Evolutionary conservation across 306 rosid species (phyloP), one percentile per base, ranked within the genome.

Genomic region (Parietaria judaica): DNA sequence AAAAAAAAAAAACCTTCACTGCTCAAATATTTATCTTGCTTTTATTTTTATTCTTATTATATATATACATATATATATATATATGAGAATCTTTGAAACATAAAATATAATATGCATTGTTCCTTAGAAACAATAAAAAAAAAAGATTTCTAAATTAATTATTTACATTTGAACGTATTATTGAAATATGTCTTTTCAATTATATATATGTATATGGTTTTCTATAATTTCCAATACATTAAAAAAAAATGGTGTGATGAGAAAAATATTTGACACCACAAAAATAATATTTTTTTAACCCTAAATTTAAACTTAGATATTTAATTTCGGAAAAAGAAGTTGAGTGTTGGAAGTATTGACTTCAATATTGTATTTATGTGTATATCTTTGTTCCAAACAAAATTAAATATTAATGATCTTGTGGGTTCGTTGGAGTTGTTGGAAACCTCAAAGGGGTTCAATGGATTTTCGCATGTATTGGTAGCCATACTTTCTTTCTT

Each of bases 381-480:
- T 49, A 63, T 7, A 63, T 63, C 53, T 63, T 57, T 57, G 11
- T 37, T 68, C 61, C 54, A 2, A 45, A 10, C 39, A 35, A 41
- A 41, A 41, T 23, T 23, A 58, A 57, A 50, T 50, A 48, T 31
- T 49, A 43, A 54, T 14, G 50, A 72, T 7, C 39, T 66, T 54
- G 8, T 14, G 49, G 16, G 60, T 76, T 71, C 0, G 80, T 67
- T 76, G 77, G 48, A 53, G 74, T 54, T 39, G 71, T 64, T 76
- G 66, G 60, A 62, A 45, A 49, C 70, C 70, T 66, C 52, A 53
- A 52, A 31, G 11, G 6, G 59, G 12, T 49, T 61, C 7, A 55
- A 56, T 41, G 51, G 51, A 16, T 45, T 41, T 49, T 34, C 61
- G 61, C 69, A 51, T 68, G 58, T 47, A 64, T 74, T 58, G 79